These are phyloP conservation scores for Plasmodium vinckei DNA, from an alignment of 169 alveolate genomes.

Conservation along the genomic window DNA sequence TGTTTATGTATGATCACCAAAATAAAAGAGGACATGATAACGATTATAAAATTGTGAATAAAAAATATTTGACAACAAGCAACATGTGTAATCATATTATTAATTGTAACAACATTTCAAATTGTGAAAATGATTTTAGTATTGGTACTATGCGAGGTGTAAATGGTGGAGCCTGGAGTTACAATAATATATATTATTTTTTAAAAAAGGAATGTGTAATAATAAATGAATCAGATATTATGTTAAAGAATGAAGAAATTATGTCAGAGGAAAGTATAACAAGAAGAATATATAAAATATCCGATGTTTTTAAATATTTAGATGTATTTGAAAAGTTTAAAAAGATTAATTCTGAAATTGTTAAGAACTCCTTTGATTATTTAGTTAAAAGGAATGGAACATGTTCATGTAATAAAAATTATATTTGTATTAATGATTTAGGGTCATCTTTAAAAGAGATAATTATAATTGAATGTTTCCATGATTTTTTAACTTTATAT, in stretches of 20 bases:
- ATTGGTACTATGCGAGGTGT: not conserved
- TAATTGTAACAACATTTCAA: not conserved
- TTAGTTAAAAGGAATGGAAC: constrained; percentile 35
- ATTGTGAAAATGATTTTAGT: not conserved
- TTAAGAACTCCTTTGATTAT: constrained; percentile 51
- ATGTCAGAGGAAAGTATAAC: constrained; percentile 34
- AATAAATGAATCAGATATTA: constrained; percentile 22
- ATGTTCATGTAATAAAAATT: constrained; percentile 40
- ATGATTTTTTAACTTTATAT: constrained; percentile 36
- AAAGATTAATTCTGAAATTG: constrained; percentile 40
- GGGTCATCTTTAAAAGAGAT: constrained; percentile 47
- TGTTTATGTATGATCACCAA: no score
- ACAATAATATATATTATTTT: constrained; percentile 21
- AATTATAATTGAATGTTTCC: constrained; percentile 13
- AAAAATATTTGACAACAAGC: not conserved
- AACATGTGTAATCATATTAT: not conserved
- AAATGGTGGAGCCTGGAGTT: not conserved
- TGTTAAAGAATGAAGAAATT: constrained; percentile 44
- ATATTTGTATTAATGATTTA: constrained; percentile 52
- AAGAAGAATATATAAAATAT: constrained; percentile 38
- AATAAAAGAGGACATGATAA: not conserved
- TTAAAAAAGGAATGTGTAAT: constrained; percentile 39
- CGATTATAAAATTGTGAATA: not conserved
- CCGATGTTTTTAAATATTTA: constrained; percentile 63
- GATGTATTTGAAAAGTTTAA: constrained; percentile 50